A percentile compares a stretch with the other conserved stretches of the same genome.
Conservation (phyloP, 331 rosid species). For the Malus hybrid region DNA sequence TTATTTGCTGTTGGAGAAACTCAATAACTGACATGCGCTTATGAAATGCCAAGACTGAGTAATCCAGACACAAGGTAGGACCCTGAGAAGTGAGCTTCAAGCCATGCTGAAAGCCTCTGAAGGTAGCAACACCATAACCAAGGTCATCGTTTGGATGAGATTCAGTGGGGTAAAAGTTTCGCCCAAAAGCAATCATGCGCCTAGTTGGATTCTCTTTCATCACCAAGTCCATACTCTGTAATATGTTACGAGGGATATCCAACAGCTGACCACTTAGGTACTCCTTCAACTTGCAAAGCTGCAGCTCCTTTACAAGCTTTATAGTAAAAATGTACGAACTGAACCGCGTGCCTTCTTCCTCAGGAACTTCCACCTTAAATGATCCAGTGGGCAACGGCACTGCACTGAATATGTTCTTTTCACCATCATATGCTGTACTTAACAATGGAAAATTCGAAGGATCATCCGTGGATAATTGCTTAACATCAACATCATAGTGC, state of each 20-base stretch:
- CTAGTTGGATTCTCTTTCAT: slow-evolving; percentile 59
- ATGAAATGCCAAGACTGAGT: slow-evolving; percentile 50
- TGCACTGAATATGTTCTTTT: slow-evolving; percentile 53
- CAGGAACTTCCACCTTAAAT: slow-evolving; percentile 36
- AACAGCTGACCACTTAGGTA: slow-evolving; percentile 29
- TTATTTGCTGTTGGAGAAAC: slow-evolving; percentile 15
- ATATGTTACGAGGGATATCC: slow-evolving; percentile 21
- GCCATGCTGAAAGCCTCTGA: slow-evolving; percentile 51
- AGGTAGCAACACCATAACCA: slow-evolving; percentile 23
- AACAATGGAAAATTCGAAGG: slow-evolving; percentile 37
- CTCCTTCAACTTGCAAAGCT: slow-evolving; percentile 40
- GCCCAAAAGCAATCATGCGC: slow-evolving; percentile 43
- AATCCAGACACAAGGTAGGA: slow-evolving; percentile 45
- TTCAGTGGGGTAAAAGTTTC: slow-evolving; percentile 39
- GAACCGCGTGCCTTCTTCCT: slow-evolving; percentile 41
- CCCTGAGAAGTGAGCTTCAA: slow-evolving; percentile 55
- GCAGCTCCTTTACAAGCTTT: slow-evolving; percentile 35
- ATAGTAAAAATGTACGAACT: slow-evolving; percentile 33
- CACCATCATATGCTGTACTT: slow-evolving; percentile 63
- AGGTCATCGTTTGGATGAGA: slow-evolving; percentile 20
- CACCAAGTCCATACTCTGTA: slow-evolving; percentile 47
- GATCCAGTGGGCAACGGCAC: slow-evolving; percentile 48
- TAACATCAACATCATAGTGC: slow-evolving; percentile 55
- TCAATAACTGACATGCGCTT: slow-evolving; percentile 39
- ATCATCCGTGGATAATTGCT: slow-evolving; percentile 38